Percentiles rank a stretch among this genome's conserved stretches.
These are phyloP conservation scores for Stephania cephalantha DNA, from an alignment of 164 flowering plant genomes.

Conservation along the genomic window DNA sequence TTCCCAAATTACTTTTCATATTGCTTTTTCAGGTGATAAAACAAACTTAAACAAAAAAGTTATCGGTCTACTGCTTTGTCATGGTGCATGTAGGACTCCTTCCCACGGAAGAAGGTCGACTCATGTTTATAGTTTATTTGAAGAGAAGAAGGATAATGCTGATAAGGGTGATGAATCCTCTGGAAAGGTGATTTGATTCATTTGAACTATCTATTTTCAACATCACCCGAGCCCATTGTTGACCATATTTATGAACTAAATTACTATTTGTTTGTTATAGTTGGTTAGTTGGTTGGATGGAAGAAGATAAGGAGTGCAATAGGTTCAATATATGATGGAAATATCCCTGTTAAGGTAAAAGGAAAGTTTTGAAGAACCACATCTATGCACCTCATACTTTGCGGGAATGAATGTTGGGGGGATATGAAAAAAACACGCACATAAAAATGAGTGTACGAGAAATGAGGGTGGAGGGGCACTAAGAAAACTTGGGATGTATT, in stretches of 20 bases:
- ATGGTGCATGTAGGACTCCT: slow-evolving; percentile 14
- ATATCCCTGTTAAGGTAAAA: no score
- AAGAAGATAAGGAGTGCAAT: no score
- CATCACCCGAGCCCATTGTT: background rate
- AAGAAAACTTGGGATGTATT: no score
- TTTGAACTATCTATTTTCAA: background rate
- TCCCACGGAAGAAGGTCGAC: slow-evolving; percentile 20
- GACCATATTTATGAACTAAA: background rate
- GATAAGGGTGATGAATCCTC: slow-evolving; percentile 54
- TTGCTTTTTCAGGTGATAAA: slow-evolving; percentile 28
- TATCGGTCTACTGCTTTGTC: slow-evolving; percentile 17
- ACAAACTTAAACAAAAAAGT: slow-evolving; percentile 8
- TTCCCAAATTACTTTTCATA: background rate
- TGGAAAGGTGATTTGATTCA: slow-evolving; percentile 38
- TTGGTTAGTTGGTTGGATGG: background rate
- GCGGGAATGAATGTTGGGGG: no score
- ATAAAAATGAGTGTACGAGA: no score
- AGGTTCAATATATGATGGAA: no score
- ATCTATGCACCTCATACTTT: no score
- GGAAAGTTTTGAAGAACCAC: no score
- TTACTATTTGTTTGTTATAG: background rate
- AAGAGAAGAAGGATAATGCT: slow-evolving; percentile 63
- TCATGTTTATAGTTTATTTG: slow-evolving; percentile 53
- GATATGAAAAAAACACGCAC: no score
- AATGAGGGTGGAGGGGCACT: no score